Evolutionary conservation across 306 rosid species (phyloP).

Genomic region (peach (Prunus persica)): DNA sequence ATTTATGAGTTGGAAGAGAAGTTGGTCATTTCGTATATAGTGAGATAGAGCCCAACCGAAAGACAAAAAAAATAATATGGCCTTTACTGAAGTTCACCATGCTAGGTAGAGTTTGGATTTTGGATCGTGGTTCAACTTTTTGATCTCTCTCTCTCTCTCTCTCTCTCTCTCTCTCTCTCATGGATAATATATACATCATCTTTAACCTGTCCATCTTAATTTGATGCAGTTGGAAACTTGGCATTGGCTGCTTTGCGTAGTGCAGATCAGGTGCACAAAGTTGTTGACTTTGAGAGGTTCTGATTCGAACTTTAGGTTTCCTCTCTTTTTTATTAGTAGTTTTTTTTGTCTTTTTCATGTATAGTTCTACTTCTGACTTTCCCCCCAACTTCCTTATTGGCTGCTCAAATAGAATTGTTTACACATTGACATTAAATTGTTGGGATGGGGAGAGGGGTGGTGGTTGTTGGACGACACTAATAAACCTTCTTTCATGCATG

Average conservation of each 20-base stretch:
- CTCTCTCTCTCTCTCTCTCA: background rate
- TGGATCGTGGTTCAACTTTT: background rate
- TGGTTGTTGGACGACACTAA: slow-evolving; percentile 5
- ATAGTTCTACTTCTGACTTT: background rate
- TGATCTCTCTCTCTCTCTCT: background rate
- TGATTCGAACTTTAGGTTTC: slow-evolving; percentile 12
- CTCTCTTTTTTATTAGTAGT: background rate
- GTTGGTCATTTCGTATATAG: background rate
- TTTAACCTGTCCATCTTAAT: slow-evolving; percentile 15
- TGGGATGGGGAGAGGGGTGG: slow-evolving; percentile 33
- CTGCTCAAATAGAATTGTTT: too few species aligned
- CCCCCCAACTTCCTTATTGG: background rate
- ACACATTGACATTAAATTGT: too few species aligned
- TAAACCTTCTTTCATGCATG: slow-evolving; percentile 19
- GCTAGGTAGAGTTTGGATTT: background rate
- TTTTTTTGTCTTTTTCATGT: background rate
- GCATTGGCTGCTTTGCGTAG: slow-evolving; percentile 77
- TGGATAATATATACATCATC: background rate
- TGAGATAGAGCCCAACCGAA: background rate
- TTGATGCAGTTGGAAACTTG: slow-evolving; percentile 72
- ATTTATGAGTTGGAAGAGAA: background rate
- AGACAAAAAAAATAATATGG: background rate
- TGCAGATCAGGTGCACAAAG: slow-evolving; percentile 57
- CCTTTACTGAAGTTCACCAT: background rate
- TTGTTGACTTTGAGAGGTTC: slow-evolving; percentile 72